Percentiles rank a stretch among this genome's conserved stretches.
Conservation (phyloP, 2,329 filamentous ascomycete genomes). For the Stagonosporopsis cucurbitacearum region DNA sequence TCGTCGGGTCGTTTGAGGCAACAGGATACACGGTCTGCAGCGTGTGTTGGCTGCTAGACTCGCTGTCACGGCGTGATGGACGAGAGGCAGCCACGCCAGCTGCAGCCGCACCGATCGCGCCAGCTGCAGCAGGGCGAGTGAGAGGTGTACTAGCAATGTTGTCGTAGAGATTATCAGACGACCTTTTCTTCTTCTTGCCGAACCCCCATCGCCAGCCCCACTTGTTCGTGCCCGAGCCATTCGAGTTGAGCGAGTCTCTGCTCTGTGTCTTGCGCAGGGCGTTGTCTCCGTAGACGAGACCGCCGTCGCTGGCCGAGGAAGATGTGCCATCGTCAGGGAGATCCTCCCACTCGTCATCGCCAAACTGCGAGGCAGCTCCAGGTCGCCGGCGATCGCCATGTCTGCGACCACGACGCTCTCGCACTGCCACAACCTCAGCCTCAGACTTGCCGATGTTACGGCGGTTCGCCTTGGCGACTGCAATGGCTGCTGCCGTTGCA, state of each 20-base stretch:
- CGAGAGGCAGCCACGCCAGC: conserved; percentile 57
- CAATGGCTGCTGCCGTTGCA: conserved; percentile 57
- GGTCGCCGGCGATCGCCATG: conserved; percentile 26
- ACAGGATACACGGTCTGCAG: conserved; percentile 72
- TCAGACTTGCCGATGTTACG: conserved; percentile 37
- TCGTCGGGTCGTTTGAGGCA: conserved; percentile 68
- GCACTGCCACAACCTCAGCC: conserved; percentile 45
- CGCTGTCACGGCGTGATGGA: conserved; percentile 56
- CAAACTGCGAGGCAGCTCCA: conserved; percentile 39
- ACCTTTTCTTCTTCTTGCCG: conserved; percentile 53
- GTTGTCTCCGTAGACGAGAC: conserved; percentile 66
- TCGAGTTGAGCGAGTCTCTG: conserved; percentile 60
- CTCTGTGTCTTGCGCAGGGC: conserved; percentile 51
- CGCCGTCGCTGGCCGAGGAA: conserved; percentile 60
- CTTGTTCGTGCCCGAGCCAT: conserved; percentile 61
- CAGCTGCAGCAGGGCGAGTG: conserved; percentile 49
- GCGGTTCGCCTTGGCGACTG: conserved; percentile 48
- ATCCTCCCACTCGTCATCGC: conserved; percentile 58
- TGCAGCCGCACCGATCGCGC: conserved; percentile 43
- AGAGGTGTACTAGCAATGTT: conserved; percentile 46
- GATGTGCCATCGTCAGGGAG: conserved; percentile 46
- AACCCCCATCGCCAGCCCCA: conserved; percentile 69
- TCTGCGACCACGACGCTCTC: conserved; percentile 37
- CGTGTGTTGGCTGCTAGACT: conserved; percentile 54
- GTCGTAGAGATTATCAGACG: conserved; percentile 45